Conservation (phyloP, 257 asterid species). For the Solanum chilense region DNA sequence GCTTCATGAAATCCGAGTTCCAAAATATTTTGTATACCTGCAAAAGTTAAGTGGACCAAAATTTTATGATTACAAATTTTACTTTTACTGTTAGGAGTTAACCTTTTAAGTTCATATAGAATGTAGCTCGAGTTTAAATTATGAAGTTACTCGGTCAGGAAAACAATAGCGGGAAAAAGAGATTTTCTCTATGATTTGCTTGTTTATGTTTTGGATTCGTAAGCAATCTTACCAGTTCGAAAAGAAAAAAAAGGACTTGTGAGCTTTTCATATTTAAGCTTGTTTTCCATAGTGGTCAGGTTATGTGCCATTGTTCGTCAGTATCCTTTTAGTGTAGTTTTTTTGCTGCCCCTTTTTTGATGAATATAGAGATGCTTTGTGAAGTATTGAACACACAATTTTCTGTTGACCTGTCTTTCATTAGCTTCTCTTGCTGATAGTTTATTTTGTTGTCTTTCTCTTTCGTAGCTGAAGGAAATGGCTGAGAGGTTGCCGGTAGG, state of each 20-base stretch:
- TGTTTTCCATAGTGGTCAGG: background rate
- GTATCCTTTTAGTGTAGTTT: background rate
- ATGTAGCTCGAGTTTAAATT: background rate
- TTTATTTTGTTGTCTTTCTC: background rate
- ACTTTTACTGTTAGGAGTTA: background rate
- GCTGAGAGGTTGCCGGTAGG: constrained; percentile 99
- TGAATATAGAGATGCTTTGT: background rate
- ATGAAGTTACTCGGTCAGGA: background rate
- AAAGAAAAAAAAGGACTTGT: background rate
- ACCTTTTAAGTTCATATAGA: background rate
- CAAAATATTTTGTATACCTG: background rate
- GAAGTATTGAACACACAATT: background rate
- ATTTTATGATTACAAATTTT: background rate
- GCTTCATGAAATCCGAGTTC: background rate
- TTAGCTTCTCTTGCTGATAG: constrained; percentile 16
- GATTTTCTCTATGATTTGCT: background rate
- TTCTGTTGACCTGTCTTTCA: background rate
- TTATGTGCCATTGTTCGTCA: background rate
- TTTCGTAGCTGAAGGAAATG: constrained; percentile 84
- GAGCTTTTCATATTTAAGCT: background rate
- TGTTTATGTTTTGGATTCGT: background rate
- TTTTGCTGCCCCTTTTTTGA: constrained; percentile 2
- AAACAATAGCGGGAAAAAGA: background rate
- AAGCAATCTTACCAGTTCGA: background rate
- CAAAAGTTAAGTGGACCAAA: background rate